These are phyloP conservation scores for Myxozyma lipomycoides DNA, from an alignment of 805 yeast genomes.

Conservation along the genomic window DNA sequence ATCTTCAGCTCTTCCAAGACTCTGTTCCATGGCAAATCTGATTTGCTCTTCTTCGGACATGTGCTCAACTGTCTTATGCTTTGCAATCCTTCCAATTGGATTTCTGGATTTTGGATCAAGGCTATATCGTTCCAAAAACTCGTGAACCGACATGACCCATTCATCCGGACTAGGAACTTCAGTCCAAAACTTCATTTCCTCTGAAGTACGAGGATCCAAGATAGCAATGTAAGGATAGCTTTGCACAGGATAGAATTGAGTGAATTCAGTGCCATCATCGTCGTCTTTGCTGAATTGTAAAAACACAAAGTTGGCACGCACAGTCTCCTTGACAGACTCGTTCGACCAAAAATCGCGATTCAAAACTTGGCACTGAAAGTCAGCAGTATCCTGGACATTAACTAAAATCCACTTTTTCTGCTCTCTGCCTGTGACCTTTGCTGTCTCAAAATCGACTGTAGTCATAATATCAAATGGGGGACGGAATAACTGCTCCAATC, in stretches of 20 bases:
- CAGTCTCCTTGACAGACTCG: constrained; percentile 55
- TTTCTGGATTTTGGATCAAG: constrained; percentile 59
- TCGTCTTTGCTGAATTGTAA: constrained; percentile 81
- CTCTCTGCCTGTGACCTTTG: constrained; percentile 61
- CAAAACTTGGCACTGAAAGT: constrained; percentile 82
- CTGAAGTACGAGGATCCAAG: constrained; percentile 94
- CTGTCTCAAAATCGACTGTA: constrained; percentile 63
- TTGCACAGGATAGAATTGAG: constrained; percentile 66
- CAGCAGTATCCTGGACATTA: constrained; percentile 80
- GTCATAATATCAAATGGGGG: constrained; percentile 92
- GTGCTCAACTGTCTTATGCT: constrained; percentile 54
- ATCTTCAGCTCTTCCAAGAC: constrained; percentile 43
- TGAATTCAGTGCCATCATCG: constrained; percentile 65
- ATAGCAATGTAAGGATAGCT: constrained; percentile 83
- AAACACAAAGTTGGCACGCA: constrained; percentile 69
- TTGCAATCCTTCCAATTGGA: constrained; percentile 46
- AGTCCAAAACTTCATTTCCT: constrained; percentile 74
- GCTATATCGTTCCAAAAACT: constrained; percentile 63
- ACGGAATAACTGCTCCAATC: constrained; percentile 76
- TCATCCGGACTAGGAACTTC: constrained; percentile 35
- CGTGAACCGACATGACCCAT: constrained; percentile 43
- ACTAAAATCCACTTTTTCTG: constrained; percentile 76
- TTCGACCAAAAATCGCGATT: constrained; percentile 94
- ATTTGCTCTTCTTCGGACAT: constrained; percentile 84
- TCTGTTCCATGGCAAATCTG: constrained; percentile 66